phyloP scores from a whole-genome alignment of 805 yeast species.

The Wickerhamomyces rabaulensis region DNA sequence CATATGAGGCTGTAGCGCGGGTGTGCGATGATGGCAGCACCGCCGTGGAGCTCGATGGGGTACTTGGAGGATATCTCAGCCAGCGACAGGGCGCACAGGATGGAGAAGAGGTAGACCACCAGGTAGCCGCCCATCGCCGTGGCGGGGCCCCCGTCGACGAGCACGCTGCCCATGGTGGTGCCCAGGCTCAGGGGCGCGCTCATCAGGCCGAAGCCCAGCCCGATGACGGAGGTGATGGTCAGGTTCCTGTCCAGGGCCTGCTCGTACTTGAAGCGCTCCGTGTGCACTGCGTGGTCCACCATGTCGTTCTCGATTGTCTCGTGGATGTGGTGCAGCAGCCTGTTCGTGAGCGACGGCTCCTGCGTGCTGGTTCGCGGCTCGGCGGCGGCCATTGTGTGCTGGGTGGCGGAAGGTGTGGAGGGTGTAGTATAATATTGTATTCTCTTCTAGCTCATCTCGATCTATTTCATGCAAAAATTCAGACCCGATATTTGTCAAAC shows the following conservation, averaged over 20 bases:
- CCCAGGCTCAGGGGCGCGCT: conserved; percentile 78
- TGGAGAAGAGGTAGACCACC: conserved; percentile 55
- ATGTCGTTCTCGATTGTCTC: conserved; percentile 21
- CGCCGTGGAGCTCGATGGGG: conserved; percentile 75
- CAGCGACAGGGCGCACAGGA: conserved; percentile 63
- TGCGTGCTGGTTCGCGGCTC: not conserved
- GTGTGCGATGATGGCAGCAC: conserved; percentile 64
- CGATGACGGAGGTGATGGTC: conserved; percentile 66
- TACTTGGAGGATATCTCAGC: conserved; percentile 76
- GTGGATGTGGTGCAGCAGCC: conserved; percentile 15
- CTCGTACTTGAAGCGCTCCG: conserved; percentile 70
- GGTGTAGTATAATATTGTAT: no score
- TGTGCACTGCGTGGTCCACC: conserved; percentile 32
- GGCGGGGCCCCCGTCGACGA: conserved; percentile 72
- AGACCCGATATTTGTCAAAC: not conserved
- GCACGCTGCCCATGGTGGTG: conserved; percentile 64
- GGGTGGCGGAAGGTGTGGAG: no score
- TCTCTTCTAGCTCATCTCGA: not conserved
- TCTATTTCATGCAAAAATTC: not conserved
- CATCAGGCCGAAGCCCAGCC: conserved; percentile 76
- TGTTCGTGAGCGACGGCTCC: conserved; percentile 6
- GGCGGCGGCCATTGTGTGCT: not conserved
- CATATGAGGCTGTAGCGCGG: conserved; percentile 49
- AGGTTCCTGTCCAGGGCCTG: conserved; percentile 66
- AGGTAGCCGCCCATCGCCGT: conserved; percentile 76